Evolutionary conservation across 2,329 filamentous ascomycete species (phyloP), one percentile per base, ranked within the genome.

Genomic region (Colletotrichum sojae): DNA sequence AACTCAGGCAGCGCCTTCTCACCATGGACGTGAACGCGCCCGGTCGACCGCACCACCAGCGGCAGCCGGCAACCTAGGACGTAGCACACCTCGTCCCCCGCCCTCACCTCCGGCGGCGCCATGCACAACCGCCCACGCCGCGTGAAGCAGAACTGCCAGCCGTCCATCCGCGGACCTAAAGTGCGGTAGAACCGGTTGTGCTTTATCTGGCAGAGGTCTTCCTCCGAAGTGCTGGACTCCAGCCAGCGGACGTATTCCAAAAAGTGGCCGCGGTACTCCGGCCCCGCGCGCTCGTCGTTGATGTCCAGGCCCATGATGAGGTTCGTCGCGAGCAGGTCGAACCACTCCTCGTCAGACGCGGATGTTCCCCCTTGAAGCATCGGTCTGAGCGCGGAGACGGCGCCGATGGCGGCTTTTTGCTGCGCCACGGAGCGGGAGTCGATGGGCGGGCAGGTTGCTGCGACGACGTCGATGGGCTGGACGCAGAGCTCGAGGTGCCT

Each of bases 221-320:
- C 46, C 3, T 49, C 46, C 18, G 46, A 49, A 4, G n/a, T 49
- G 46, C 46, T 49, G 1, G 46, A 22, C 6, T 18, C 15, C 46
- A 49, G 46, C 46, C 46, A 49, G 10, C 18, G 15, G 20, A 49
- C 8, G 3, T n/a, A 49, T n/a, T 49, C 46, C 3, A 8, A 6
- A 12, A 49, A 49, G 46, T 49, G 18, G 15, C 1, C 5, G 46
- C 46, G 46, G 20, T 49, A 49, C 46, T 49, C 46, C 3, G 46
- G n/a, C 46, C 46, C 46, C 20, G 46, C 46, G 20, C 15, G 46
- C 20, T 49, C n/a, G 20, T 49, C 46, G 20, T 49, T n/a, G 46
- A 49, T 49, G 18, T 49, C n/a, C 16, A 49, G 46, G 10, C 46
- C 46, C 46, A 22, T 49, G 46, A 49, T 49, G 15, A 49, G 46